Evolutionary conservation across 2,329 filamentous ascomycete species (phyloP).

Genomic region (Xylaria sp.): DNA sequence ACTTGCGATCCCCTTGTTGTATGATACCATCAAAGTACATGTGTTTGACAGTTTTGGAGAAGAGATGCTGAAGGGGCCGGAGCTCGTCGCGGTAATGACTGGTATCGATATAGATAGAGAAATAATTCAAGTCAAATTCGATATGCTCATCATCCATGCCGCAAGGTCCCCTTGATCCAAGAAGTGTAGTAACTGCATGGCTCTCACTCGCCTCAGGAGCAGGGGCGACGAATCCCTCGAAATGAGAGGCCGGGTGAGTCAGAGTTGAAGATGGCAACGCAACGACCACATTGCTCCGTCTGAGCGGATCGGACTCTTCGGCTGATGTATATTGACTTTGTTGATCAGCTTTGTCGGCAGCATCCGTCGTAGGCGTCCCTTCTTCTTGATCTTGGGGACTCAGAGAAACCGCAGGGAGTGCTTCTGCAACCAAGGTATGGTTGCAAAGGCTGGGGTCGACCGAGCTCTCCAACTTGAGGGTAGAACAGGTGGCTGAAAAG

Average conservation of each 20-base stretch:
- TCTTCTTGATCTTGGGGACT: background rate
- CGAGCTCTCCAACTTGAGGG: background rate
- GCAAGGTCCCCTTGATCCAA: conserved; percentile 35
- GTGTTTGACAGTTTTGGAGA: conserved; percentile 51
- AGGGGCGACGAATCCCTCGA: conserved; percentile 45
- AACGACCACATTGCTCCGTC: conserved; percentile 29
- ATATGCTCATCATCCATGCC: conserved; percentile 49
- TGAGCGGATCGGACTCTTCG: background rate
- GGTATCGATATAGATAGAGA: conserved; percentile 65
- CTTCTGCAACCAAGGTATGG: background rate
- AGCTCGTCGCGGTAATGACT: conserved; percentile 59
- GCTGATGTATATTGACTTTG: background rate
- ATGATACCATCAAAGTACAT: conserved; percentile 72
- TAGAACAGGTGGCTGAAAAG: background rate
- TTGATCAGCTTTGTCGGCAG: background rate
- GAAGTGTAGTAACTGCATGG: conserved; percentile 49
- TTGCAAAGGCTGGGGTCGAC: background rate
- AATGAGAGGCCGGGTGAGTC: conserved; percentile 44
- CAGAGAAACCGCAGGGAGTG: background rate
- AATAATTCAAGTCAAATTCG: conserved; percentile 67
- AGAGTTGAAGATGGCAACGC: conserved; percentile 44
- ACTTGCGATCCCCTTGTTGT: conserved; percentile 53
- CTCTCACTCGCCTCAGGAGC: conserved; percentile 46
- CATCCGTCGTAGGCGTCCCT: background rate
- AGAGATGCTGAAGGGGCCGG: conserved; percentile 64